A percentile compares a stretch with the other conserved stretches of the same genome.
phyloP scores from a whole-genome alignment of 2,329 filamentous ascomycete species.

The Pleomassaria siparia region DNA sequence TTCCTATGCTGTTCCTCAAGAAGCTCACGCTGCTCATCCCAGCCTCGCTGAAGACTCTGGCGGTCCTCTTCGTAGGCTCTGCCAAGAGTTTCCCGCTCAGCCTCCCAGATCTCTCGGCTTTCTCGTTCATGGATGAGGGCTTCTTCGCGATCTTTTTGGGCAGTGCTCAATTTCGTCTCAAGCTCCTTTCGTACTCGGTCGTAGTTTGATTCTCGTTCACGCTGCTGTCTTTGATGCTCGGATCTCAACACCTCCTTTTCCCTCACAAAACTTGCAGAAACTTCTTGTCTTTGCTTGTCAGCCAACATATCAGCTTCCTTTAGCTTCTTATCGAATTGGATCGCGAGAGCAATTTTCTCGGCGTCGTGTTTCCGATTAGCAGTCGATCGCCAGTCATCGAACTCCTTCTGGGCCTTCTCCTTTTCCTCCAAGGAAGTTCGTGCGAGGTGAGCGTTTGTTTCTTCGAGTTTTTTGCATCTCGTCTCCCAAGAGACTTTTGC shows the following conservation, averaged over 20 bases:
- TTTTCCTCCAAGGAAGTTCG: slow-evolving; percentile 40
- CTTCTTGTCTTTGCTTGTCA: slow-evolving; percentile 51
- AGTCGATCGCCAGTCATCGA: slow-evolving; percentile 48
- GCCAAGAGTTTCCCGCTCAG: slow-evolving; percentile 41
- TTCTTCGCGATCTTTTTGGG: slow-evolving; percentile 49
- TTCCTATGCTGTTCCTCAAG: slow-evolving; percentile 36
- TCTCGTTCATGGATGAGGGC: slow-evolving; percentile 51
- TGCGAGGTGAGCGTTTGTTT: slow-evolving; percentile 41
- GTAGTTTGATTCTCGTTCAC: slow-evolving; percentile 46
- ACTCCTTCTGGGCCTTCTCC: slow-evolving; percentile 37
- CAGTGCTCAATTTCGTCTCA: slow-evolving; percentile 41
- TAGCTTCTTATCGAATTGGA: slow-evolving; percentile 43
- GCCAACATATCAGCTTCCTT: slow-evolving; percentile 53
- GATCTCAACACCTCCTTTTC: slow-evolving; percentile 39
- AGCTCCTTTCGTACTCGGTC: slow-evolving; percentile 47
- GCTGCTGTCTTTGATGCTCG: slow-evolving; percentile 36
- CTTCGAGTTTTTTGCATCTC: slow-evolving; percentile 48
- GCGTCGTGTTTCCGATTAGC: slow-evolving; percentile 37
- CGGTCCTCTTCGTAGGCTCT: slow-evolving; percentile 52
- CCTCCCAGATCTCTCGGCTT: slow-evolving; percentile 51
- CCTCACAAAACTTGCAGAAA: slow-evolving; percentile 36
- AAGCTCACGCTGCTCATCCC: slow-evolving; percentile 55
- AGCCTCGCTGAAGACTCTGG: slow-evolving; percentile 52
- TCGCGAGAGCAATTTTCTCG: slow-evolving; percentile 43
- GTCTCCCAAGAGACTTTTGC: slow-evolving; percentile 45